Conservation (phyloP, 345 rosid genomes). For the Draba incana region DNA sequence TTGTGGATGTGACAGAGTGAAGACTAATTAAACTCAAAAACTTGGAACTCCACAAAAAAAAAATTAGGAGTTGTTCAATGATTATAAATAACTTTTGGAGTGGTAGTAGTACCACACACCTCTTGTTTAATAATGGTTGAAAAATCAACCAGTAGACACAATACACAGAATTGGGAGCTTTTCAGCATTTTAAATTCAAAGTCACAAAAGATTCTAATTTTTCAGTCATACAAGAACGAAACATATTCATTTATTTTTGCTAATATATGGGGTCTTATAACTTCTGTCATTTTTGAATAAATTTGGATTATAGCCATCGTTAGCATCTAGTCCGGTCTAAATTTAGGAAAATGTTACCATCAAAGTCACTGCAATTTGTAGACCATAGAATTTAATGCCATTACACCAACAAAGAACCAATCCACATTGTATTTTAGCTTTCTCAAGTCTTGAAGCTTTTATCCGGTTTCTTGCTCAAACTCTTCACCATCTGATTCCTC, state of each 20-base stretch:
- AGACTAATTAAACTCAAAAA: neutral
- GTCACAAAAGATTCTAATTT: neutral
- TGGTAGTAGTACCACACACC: slow-evolving; percentile 3
- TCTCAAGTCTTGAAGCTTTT: neutral
- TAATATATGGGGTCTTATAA: too few relatives aligned
- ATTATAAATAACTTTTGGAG: slow-evolving; percentile 2
- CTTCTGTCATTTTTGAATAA: neutral
- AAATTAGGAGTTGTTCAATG: slow-evolving; percentile 24
- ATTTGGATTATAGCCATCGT: neutral
- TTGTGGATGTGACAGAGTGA: slow-evolving; percentile 31
- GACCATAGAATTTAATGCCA: neutral
- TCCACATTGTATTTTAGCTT: too few relatives aligned
- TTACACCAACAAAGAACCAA: slow-evolving; percentile 1
- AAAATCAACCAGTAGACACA: slow-evolving; percentile 8
- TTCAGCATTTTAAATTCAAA: neutral
- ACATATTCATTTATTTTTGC: too few relatives aligned
- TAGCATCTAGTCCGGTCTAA: neutral
- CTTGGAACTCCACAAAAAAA: slow-evolving; percentile 15
- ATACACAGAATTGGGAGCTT: neutral
- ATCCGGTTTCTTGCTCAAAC: slow-evolving; percentile 90
- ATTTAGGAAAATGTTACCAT: slow-evolving; percentile 1
- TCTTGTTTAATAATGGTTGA: neutral
- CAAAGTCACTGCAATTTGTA: neutral
- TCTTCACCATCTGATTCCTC: slow-evolving; percentile 96
- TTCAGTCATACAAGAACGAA: neutral